Evolutionary conservation across 164 flowering plant genomes (phyloP).

Genomic region (Umbellularia californica): DNA sequence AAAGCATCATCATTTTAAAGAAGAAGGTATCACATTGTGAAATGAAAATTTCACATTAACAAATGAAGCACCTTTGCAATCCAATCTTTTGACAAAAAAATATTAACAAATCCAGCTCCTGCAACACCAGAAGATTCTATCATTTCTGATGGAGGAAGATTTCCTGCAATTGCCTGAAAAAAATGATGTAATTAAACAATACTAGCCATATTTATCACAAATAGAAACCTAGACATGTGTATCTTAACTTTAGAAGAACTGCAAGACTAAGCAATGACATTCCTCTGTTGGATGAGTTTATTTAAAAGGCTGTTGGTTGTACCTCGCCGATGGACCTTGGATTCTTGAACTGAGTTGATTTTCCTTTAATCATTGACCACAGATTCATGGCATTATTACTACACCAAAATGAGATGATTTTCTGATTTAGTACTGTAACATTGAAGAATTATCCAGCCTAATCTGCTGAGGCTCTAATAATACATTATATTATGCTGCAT

Average conservation of each 20-base stretch:
- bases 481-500: not conserved
- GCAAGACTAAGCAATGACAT: not conserved
- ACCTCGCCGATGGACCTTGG: conserved; percentile 88
- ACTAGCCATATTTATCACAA: not conserved
- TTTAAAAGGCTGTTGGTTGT: not conserved
- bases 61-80: conserved; percentile 64
- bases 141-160: conserved; percentile 78
- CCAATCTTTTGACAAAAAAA: conserved; percentile 66
- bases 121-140: conserved; percentile 77
- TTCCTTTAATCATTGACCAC: conserved; percentile 70
- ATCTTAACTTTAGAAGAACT: not conserved
- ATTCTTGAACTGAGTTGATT: conserved; percentile 41
- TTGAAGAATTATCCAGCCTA: not conserved
- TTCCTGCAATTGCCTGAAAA: conserved; percentile 60
- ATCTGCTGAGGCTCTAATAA: not conserved
- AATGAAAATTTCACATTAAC: not conserved
- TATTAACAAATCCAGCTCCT: conserved; percentile 90
- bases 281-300: not conserved
- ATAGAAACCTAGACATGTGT: not conserved
- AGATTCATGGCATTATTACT: conserved; percentile 94
- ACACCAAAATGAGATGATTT: conserved; percentile 12
- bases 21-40: not conserved
- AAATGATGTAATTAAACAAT: not conserved
- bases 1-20: not conserved
- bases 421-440: not conserved